Evolutionary conservation across 2,329 filamentous ascomycete species (phyloP).

Genomic region (Aspergillus puulaauensis): DNA sequence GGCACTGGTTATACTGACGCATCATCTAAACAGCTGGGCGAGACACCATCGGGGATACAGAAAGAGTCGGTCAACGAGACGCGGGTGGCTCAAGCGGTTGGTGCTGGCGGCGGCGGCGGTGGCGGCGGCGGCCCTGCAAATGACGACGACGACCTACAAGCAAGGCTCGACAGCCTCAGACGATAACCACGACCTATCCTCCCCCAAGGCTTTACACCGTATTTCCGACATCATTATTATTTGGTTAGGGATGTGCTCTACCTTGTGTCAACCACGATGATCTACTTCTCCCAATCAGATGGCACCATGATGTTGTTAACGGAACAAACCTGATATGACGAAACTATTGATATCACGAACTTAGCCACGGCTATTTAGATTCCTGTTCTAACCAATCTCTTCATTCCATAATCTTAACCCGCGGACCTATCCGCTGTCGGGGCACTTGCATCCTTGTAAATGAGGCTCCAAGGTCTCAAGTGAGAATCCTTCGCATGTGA

Average conservation of each 20-base stretch:
- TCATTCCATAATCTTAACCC: neutral
- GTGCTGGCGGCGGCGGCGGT: constrained; percentile 48
- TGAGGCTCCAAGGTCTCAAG: neutral
- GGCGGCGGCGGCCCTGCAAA: constrained; percentile 39
- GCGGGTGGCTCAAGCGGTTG: constrained; percentile 80
- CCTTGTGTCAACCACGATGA: neutral
- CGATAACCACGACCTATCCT: constrained; percentile 37
- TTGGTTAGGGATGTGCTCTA: neutral
- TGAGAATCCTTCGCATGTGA: neutral
- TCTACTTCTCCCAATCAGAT: neutral
- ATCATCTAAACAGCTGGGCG: constrained; percentile 67
- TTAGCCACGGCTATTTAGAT: neutral
- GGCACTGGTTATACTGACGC: constrained; percentile 20
- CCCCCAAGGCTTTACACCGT: neutral
- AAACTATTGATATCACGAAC: neutral
- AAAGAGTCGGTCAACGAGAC: constrained; percentile 70
- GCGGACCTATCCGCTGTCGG: neutral
- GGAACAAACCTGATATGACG: neutral
- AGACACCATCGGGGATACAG: constrained; percentile 83
- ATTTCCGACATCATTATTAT: neutral
- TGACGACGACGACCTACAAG: constrained; percentile 93
- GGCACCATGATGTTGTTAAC: neutral
- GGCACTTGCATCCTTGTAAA: neutral
- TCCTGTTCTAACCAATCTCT: neutral
- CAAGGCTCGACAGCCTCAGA: constrained; percentile 83